A percentile compares a stretch with the other conserved stretches of the same genome.
Conservation (phyloP, 495 filamentous ascomycete species). For the Aspergillus campestris region DNA sequence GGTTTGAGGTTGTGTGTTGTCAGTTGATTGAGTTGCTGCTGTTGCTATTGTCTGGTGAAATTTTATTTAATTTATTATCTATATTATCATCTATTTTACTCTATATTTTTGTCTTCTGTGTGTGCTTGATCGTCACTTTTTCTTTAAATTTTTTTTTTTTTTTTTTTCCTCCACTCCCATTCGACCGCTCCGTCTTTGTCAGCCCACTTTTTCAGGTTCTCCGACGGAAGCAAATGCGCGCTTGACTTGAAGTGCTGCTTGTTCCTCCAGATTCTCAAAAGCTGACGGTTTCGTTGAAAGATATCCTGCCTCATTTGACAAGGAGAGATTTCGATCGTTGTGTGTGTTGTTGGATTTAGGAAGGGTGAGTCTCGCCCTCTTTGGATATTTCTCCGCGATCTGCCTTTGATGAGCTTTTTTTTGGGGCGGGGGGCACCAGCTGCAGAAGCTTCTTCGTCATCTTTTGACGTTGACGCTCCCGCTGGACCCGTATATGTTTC, state of each 20-base stretch:
- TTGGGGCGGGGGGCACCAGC: too few species aligned
- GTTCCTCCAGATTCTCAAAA: slow-evolving; percentile 25
- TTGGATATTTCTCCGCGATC: slow-evolving; percentile 4
- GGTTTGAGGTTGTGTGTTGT: slow-evolving; percentile 19
- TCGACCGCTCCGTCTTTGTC: slow-evolving; percentile 9
- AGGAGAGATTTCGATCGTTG: slow-evolving; percentile 9
- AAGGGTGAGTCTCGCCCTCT: slow-evolving; percentile 22
- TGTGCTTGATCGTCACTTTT: slow-evolving; percentile 14
- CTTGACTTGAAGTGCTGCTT: slow-evolving; percentile 22
- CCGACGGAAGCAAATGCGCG: slow-evolving; percentile 19
- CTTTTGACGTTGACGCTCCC: too few species aligned
- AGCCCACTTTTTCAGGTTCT: slow-evolving; percentile 14
- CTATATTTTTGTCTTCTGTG: slow-evolving; percentile 5
- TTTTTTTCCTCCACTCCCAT: slow-evolving; percentile 3
- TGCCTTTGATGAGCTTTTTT: background rate
- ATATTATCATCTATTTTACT: slow-evolving; percentile 4
- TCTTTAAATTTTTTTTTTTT: slow-evolving; percentile 8
- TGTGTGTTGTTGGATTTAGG: slow-evolving; percentile 10
- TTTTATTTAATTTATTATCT: slow-evolving; percentile 8
- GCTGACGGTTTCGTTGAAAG: slow-evolving; percentile 14
- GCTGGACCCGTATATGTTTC: too few species aligned
- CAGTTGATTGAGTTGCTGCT: slow-evolving; percentile 8
- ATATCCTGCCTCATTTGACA: slow-evolving; percentile 5
- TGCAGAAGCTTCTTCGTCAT: too few species aligned
- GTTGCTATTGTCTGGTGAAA: slow-evolving; percentile 5